A percentile compares a stretch with the other conserved stretches of the same genome.
Conservation (phyloP, 768 basidiomycete genomes). For the Pisolithus marmoratus region DNA sequence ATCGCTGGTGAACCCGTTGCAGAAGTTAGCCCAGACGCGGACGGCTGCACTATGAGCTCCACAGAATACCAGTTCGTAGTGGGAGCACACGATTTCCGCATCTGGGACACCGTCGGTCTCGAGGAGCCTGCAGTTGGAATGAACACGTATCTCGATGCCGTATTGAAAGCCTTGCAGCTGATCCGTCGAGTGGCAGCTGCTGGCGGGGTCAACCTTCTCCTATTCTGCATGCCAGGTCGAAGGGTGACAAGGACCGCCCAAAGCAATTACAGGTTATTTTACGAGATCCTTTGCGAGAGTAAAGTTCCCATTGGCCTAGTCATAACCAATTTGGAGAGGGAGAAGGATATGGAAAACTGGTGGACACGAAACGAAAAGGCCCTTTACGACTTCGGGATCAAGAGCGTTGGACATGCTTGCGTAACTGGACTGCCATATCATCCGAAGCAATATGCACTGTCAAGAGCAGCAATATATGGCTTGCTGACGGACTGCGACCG, state of each 20-base stretch:
- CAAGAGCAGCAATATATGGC: not conserved
- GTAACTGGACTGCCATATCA: not conserved
- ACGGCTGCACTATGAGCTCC: conserved; percentile 25
- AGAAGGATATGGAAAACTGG: conserved; percentile 25
- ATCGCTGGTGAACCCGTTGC: conserved; percentile 14
- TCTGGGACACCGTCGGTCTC: conserved; percentile 19
- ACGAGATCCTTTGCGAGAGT: conserved; percentile 8
- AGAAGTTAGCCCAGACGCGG: conserved; percentile 13
- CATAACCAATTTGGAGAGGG: conserved; percentile 15
- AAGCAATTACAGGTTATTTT: conserved; percentile 11
- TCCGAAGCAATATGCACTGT: not conserved
- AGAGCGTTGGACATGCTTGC: not conserved
- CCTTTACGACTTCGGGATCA: not conserved
- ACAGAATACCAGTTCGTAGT: conserved; percentile 1
- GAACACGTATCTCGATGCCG: not conserved
- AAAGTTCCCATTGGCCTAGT: conserved; percentile 11
- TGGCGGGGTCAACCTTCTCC: conserved; percentile 13
- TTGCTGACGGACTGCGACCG: not conserved
- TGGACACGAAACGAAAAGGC: conserved; percentile 13
- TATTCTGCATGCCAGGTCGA: conserved; percentile 12
- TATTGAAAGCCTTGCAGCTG: not conserved
- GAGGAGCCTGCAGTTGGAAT: conserved; percentile 2
- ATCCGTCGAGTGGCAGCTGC: not conserved
- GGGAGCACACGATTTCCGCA: conserved; percentile 1
- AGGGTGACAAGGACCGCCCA: conserved; percentile 2